These are phyloP conservation scores for Chernovozyma sophiae-reginae DNA, from an alignment of 1,139 yeast genomes.

Conservation along the genomic window DNA sequence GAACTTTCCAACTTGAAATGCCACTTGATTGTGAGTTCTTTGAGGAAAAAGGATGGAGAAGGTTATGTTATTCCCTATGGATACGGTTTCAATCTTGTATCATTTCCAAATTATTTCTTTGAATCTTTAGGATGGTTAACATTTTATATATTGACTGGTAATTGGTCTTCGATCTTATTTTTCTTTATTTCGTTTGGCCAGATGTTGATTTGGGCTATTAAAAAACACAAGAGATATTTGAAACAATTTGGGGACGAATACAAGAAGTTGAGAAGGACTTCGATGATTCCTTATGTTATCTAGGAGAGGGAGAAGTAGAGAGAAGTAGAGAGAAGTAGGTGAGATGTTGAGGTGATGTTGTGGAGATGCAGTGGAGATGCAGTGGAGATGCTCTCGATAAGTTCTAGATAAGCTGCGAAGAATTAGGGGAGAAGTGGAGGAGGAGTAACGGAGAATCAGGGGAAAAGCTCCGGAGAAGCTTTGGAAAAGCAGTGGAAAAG, in stretches of 20 bases:
- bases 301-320: background rate
- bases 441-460: too few relatives aligned
- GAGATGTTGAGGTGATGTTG: too few relatives aligned
- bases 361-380: too few relatives aligned
- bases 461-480: too few relatives aligned
- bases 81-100: conserved; percentile 42
- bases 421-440: too few relatives aligned
- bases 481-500: too few relatives aligned
- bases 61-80: conserved; percentile 39
- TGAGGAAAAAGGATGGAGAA: conserved; percentile 39
- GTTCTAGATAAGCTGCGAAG: too few relatives aligned
- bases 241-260: conserved; percentile 72
- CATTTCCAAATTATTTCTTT: conserved; percentile 86
- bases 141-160: conserved; percentile 67
- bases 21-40: conserved; percentile 56
- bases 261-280: conserved; percentile 64
- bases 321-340: too few relatives aligned
- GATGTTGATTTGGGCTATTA: conserved; percentile 77
- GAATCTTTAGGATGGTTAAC: conserved; percentile 74
- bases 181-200: conserved; percentile 67
- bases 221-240: conserved; percentile 64
- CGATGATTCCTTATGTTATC: conserved; percentile 53
- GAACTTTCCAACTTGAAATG: conserved; percentile 71
- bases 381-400: too few relatives aligned
- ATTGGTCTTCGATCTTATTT: conserved; percentile 73